Evolutionary conservation across 139 green algal species (phyloP), one percentile per base, ranked within the genome.

Genomic region (Mychonastes homosphaera): DNA sequence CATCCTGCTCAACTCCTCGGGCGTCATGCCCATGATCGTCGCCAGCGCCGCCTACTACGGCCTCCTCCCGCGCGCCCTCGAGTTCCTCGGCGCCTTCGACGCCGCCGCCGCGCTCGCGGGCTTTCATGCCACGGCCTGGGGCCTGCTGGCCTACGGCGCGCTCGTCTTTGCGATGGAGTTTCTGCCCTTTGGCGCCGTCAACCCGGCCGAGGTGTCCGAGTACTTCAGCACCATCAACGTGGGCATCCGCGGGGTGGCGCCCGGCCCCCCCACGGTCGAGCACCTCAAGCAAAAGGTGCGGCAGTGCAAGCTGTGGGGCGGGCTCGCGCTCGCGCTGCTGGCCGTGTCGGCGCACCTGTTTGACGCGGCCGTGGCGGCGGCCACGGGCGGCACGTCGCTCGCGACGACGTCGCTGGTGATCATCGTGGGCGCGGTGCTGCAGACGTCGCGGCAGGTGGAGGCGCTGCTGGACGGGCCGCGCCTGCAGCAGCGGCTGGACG

Each of bases 231-330:
- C 52, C 70, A 76, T 83, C 38, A 75, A 77, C 39, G 76, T 83
- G 44, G 76, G 76, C 35, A 78, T 83, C 53, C 67, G 65, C 34
- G 71, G 76, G 2, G 63, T 78, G 6, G 63, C 77, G 3, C 76
- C 76, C 8, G 76, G 76, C 3, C 62, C 78, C 29, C 34, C 64
- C 34, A 79, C 76, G 5, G 68, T 76, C 58, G 33, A 75, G 35
- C 58, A 64, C 46, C 35, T 79, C 6, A 3, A 38, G 9, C 23
- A 32, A 9, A 58, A 74, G 55, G 40, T 82, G 48, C 71, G 72
- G 28, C 65, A 64, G 35, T 82, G 75, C 68, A 82, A 82, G 64
- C 73, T 79, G 35, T 79, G 71, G 76, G 76, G 76, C 18, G 76
- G 76, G 51, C 19, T 73, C 13, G 57, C 53, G 8, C 65, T 83